Evolutionary conservation across 345 rosid genomes (phyloP), one percentile per base, ranked within the genome.

Genomic region (Melastoma malabathricum): DNA sequence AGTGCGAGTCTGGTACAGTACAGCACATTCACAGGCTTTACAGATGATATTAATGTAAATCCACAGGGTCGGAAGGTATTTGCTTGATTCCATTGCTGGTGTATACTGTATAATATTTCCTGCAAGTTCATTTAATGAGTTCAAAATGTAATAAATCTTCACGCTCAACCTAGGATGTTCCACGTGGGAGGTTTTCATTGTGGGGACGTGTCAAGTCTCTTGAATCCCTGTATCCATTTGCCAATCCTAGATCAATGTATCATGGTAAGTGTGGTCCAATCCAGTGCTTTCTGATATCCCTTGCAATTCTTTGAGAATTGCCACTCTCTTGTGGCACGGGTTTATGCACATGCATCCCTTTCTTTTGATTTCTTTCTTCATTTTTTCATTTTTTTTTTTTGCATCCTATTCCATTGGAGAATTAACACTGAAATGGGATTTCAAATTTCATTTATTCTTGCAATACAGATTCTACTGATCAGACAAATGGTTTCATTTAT

Each of bases 171-270:
- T 60, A 93, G 97, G 69, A 61, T 55, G 39, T 56, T 67, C 67
- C 74, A 50, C 79, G 66, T 75, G 80, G 72, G 60, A 80, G 71
- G 73, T 58, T n/a, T n/a, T n/a, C n/a, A n/a, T n/a, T 88, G 19
- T 93, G 99, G 99, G 86, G 92, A 3, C 60, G 62, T 70, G 81
- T 88, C 27, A 93, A 73, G 70, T 59, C 86, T 4, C 65, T 93
- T 55, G 75, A 62, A 66, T 64, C 92, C 15, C 75, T 93, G 74
- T 85, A 83, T 62, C 97, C 97, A 6, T 93, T 83, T 77, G 95
- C 95, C 52, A 88, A 85, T 65, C 86, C 97, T 38, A 82, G 97
- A 72, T 75, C 46, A 58, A 72, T 47, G 67, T 78, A 77, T 72
- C 83, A 78, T 56, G 94, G 98, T 92, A 83, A 60, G 61, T 69